phyloP scores from a whole-genome alignment of 148 eudicot species.

The Arbutus unedo region DNA sequence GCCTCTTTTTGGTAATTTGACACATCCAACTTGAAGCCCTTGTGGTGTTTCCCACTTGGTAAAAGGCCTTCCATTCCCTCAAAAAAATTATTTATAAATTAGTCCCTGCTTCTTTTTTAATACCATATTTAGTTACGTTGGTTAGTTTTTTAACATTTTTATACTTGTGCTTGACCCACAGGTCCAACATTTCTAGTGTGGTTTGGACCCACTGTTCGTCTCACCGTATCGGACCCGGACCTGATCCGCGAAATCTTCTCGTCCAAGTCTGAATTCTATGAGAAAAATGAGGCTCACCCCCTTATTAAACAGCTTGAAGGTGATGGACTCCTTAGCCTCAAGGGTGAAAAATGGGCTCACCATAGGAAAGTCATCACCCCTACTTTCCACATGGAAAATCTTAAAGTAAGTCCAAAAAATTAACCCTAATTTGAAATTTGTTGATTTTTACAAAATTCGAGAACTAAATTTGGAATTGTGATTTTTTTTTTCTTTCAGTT shows the following conservation, averaged over 20 bases:
- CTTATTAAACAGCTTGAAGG: conserved; percentile 82
- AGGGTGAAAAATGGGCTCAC: conserved; percentile 98
- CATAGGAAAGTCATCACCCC: conserved; percentile 92
- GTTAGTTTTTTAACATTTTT: background rate
- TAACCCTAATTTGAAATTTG: too few relatives aligned
- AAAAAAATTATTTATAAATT: background rate
- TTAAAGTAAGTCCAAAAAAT: conserved; percentile 48
- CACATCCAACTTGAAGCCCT: conserved; percentile 45
- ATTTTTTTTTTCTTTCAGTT: conserved; percentile 31
- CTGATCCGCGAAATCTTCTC: conserved; percentile 76
- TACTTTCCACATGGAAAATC: conserved; percentile 88
- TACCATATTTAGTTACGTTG: background rate
- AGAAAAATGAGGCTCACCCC: conserved; percentile 81
- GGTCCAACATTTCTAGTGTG: conserved; percentile 88
- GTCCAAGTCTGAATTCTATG: conserved; percentile 69
- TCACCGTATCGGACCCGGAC: conserved; percentile 80
- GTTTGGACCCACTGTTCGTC: conserved; percentile 84
- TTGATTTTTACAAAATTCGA: background rate
- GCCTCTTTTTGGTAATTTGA: conserved; percentile 38
- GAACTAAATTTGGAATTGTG: background rate
- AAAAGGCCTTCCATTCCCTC: conserved; percentile 7
- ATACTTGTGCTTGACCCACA: conserved; percentile 14
- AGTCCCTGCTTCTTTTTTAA: background rate
- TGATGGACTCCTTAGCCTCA: conserved; percentile 79
- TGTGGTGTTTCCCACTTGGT: conserved; percentile 21